These are phyloP conservation scores for Auricularia cornea DNA, from an alignment of 768 basidiomycete genomes.

Conservation along the genomic window DNA sequence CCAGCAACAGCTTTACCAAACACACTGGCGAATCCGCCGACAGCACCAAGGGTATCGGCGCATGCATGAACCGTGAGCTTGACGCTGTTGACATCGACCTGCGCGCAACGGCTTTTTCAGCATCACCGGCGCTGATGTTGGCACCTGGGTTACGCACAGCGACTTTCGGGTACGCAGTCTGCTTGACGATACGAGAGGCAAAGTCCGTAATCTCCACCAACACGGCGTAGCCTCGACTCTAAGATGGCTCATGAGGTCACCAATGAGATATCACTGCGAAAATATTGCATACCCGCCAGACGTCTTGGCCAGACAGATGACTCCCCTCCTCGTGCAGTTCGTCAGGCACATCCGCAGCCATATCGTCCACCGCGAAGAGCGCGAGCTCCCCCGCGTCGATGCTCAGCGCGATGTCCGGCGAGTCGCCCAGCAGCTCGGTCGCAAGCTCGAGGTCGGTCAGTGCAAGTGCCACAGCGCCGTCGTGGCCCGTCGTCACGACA, in stretches of 20 bases:
- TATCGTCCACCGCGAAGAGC: conserved; percentile 47
- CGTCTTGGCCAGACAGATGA: conserved; percentile 28
- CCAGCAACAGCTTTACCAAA: conserved; percentile 18
- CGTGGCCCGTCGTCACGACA: conserved; percentile 44
- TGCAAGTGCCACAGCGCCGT: conserved; percentile 60
- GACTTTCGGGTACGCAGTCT: background rate
- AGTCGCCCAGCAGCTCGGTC: conserved; percentile 66
- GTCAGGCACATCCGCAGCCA: conserved; percentile 15
- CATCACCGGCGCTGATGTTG: too few species aligned
- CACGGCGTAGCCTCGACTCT: conserved; percentile 64
- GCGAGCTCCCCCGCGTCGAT: conserved; percentile 41
- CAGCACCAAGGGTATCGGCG: conserved; percentile 61
- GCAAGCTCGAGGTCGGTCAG: conserved; percentile 58
- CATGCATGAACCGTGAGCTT: conserved; percentile 59
- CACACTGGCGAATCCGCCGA: conserved; percentile 49
- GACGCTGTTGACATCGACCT: conserved; percentile 52
- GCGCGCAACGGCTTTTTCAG: background rate
- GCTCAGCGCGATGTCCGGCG: conserved; percentile 44
- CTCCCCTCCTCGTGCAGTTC: background rate
- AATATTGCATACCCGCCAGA: conserved; percentile 56
- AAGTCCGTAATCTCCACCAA: conserved; percentile 50
- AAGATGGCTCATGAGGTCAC: conserved; percentile 2
- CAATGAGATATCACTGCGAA: too few species aligned
- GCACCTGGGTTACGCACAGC: background rate
- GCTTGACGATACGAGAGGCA: conserved; percentile 31